phyloP scores from a whole-genome alignment of 78 protist species.

The Speleostelium caveatum region DNA sequence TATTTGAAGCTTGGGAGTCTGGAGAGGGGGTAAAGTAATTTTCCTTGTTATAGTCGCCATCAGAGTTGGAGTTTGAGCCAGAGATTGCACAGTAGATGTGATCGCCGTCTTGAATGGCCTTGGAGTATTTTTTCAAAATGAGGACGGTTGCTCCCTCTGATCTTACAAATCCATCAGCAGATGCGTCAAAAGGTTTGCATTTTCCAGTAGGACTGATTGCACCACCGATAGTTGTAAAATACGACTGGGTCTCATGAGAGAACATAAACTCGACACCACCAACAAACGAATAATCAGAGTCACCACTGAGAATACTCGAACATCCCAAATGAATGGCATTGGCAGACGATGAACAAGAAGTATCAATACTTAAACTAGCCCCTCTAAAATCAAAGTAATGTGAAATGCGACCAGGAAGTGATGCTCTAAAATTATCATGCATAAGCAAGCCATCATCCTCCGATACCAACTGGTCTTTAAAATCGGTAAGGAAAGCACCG shows the following conservation, averaged over 20 bases:
- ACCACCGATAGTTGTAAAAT: neutral
- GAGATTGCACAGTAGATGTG: slow-evolving; percentile 21
- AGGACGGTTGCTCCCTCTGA: slow-evolving; percentile 19
- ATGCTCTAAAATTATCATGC: slow-evolving; percentile 40
- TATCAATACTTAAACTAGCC: slow-evolving; percentile 89
- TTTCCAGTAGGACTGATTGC: slow-evolving; percentile 69
- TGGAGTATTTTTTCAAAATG: neutral
- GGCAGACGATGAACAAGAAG: slow-evolving; percentile 94
- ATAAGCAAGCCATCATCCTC: slow-evolving; percentile 21
- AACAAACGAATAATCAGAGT: slow-evolving; percentile 18
- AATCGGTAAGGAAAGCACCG: slow-evolving; percentile 46
- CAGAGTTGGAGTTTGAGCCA: slow-evolving; percentile 14
- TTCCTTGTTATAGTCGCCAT: slow-evolving; percentile 9
- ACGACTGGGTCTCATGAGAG: slow-evolving; percentile 34
- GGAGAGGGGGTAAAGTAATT: slow-evolving; percentile 13
- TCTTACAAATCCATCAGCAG: slow-evolving; percentile 92
- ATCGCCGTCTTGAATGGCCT: slow-evolving; percentile 37
- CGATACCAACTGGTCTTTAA: slow-evolving; percentile 10
- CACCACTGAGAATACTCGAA: slow-evolving; percentile 74
- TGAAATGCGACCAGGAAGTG: slow-evolving; percentile 85
- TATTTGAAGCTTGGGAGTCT: slow-evolving; percentile 26
- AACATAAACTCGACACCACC: slow-evolving; percentile 42
- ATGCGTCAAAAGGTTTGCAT: slow-evolving; percentile 79
- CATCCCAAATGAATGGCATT: slow-evolving; percentile 86
- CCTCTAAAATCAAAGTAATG: slow-evolving; percentile 87